Base-by-base conservation (phyloP, 495 filamentous ascomycete genomes). In the Beverwykella pulmonaria region DNA sequence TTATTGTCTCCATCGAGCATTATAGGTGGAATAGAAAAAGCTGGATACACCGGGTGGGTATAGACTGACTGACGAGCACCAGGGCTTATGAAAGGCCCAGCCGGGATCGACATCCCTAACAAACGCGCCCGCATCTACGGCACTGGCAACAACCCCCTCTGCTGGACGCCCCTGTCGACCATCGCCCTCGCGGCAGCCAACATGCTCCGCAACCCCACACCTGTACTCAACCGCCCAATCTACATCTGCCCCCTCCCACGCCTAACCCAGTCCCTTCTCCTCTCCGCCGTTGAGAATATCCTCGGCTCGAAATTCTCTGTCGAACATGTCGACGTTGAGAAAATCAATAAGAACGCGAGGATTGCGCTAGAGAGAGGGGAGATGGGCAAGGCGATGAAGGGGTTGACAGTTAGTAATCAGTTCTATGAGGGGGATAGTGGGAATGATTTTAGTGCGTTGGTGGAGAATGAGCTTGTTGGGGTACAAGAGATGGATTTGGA, bases 61-160 rank as follows among this genome's bases (percentile, higher is more conserved):
- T 10, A 23, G 25, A 22, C 44, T 67, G 14, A 67, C n/a, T 3
- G 17, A 44, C 19, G 2, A 44, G 34, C 23, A 25, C 25, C n/a
- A 71, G 69, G 69, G 69, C 65, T 69, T 27, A 72, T 61, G 65
- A 65, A 69, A 39, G 69, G 65, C 1, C 69, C 59, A 6, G 69
- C 69, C 8, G 69, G 69, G n/a, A 69, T 72, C 58, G 55, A 68
- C 27, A 53, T 72, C 39, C 61, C 32, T 14, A 65, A 52, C 12
- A 55, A 48, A 17, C 32, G 32, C 15, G 65, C 69, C 30, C 41
- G 53, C 9, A 59, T 67, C 63, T 71, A 74, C 50, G 70, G 56
- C 34, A 56, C 53, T 4, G 67, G 70, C 26, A 64, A 49, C 39
- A 74, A 65, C 36, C 54, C 27, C n/a, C 25, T 64, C 2, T 63